phyloP scores from a whole-genome alignment of 1,284 basidiomycete genomes.

The Polyporus tsugae region DNA sequence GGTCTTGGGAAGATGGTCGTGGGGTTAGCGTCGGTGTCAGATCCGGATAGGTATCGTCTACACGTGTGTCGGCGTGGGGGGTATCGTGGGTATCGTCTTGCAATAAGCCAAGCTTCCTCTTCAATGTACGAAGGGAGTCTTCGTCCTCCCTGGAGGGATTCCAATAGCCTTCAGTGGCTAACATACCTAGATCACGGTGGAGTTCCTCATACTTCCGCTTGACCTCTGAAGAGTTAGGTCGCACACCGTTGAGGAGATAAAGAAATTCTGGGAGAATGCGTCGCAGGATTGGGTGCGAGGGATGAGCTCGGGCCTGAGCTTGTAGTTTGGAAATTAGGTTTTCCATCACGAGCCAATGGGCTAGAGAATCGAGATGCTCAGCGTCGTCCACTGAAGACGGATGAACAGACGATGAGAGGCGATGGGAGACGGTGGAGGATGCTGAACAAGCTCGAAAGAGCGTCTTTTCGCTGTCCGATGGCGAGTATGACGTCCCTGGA shows the following conservation, averaged over 20 bases:
- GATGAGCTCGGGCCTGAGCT: slow-evolving; percentile 28
- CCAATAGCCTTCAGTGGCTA: slow-evolving; percentile 46
- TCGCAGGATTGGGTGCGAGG: slow-evolving; percentile 19
- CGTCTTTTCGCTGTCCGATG: background rate
- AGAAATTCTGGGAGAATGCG: slow-evolving; percentile 25
- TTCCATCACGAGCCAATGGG: slow-evolving; percentile 21
- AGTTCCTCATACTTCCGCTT: slow-evolving; percentile 24
- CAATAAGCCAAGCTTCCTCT: slow-evolving; percentile 29
- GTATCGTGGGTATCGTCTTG: slow-evolving; percentile 10
- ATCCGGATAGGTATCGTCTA: slow-evolving; percentile 17
- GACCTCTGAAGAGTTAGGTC: slow-evolving; percentile 15
- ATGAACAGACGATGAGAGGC: background rate
- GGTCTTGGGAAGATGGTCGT: background rate
- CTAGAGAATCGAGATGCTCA: slow-evolving; percentile 1
- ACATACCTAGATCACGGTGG: slow-evolving; percentile 36
- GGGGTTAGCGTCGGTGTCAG: background rate
- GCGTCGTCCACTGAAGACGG: background rate
- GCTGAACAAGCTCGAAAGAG: background rate
- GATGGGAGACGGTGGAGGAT: background rate
- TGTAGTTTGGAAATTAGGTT: slow-evolving; percentile 25
- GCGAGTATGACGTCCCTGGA: slow-evolving; percentile 2
- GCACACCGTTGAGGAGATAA: slow-evolving; percentile 21
- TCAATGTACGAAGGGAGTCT: slow-evolving; percentile 42
- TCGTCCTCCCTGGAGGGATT: slow-evolving; percentile 42
- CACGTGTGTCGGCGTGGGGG: background rate